These are phyloP conservation scores for Hermanozyma aechmeae DNA, from an alignment of 805 yeast genomes.

Conservation along the genomic window DNA sequence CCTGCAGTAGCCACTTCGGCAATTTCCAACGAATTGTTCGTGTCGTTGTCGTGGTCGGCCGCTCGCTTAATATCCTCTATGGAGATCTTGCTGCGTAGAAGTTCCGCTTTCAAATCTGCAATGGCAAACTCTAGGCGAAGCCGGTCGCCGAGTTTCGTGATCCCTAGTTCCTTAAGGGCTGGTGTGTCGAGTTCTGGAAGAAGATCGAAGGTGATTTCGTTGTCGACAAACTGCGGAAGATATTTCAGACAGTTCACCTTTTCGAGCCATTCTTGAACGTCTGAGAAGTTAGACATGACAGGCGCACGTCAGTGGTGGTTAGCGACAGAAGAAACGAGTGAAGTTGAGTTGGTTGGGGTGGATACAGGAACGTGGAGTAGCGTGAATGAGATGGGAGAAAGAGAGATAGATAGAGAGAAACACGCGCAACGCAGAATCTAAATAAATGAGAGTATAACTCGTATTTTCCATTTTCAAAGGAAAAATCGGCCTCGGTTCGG, in stretches of 20 bases:
- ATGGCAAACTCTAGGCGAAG: slow-evolving; percentile 57
- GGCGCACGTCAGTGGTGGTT: no score
- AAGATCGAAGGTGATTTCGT: slow-evolving; percentile 49
- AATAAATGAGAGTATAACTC: no score
- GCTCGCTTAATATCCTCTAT: neutral
- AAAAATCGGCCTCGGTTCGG: no score
- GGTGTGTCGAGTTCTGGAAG: slow-evolving; percentile 51
- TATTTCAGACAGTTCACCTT: slow-evolving; percentile 26
- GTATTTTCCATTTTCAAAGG: no score
- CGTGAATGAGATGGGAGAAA: no score
- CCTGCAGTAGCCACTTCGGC: neutral
- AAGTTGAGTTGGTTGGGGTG: no score
- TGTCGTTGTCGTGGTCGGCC: slow-evolving; percentile 9
- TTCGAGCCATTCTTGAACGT: slow-evolving; percentile 28
- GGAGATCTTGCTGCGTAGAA: no score
- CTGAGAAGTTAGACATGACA: no score
- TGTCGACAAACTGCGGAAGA: slow-evolving; percentile 25
- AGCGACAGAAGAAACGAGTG: no score
- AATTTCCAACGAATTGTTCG: slow-evolving; percentile 13
- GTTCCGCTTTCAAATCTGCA: slow-evolving; percentile 29
- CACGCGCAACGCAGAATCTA: no score
- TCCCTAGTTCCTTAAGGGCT: slow-evolving; percentile 64
- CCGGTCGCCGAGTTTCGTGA: slow-evolving; percentile 77
- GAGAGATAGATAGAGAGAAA: no score
- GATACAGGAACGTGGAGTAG: no score